Evolutionary conservation across 2,329 filamentous ascomycete species (phyloP), one percentile per base, ranked within the genome.

Genomic region (Ophiostoma sp.): DNA sequence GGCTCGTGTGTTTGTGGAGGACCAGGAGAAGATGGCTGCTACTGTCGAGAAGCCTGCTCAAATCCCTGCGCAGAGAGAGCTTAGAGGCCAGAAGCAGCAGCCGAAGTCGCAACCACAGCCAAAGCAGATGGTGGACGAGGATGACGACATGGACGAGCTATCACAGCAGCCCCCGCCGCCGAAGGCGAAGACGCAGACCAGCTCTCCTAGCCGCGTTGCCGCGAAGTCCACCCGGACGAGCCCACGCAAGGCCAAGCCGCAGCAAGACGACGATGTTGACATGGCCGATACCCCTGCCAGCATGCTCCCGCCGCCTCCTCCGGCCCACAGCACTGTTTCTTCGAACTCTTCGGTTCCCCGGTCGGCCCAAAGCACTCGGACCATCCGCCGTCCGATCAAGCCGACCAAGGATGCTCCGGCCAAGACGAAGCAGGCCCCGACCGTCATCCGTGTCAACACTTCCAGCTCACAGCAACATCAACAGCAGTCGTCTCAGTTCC

Each of bases 381-480:
- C 88, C 59, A 81, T 86, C 73, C 90, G 90, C 78, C 85, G 90
- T 71, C 90, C 90, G 0, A 78, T 87, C 3, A 92, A 88, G 77
- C 90, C 90, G 1, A 85, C 85, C 9, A 92, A 91, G 78, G 90
- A 92, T 55, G 78, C 84, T 0, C 76, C 85, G 3, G 76, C 82
- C 12, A 93, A 92, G 79, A 79, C 86, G 0, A 93, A 90, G 79
- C 89, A 91, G 74, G 88, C 88, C 0, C 92, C 91, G 8, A 93
- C 92, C 2, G 89, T 92, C 73, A 94, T 92, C 77, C 88, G 88
- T 73, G 91, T 93, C 74, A 92, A 91, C 76, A 90, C 89, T 70
- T 87, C 87, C 28, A 80, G 79, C 76, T 91, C 89, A 11, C 89
- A 91, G 76, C 85, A 88, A 73, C 74, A 75, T 17, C 69, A 73